These are phyloP conservation scores for Hemisphaericaspora xylanilytica DNA, from an alignment of 1,139 yeast species.

Conservation along the genomic window DNA sequence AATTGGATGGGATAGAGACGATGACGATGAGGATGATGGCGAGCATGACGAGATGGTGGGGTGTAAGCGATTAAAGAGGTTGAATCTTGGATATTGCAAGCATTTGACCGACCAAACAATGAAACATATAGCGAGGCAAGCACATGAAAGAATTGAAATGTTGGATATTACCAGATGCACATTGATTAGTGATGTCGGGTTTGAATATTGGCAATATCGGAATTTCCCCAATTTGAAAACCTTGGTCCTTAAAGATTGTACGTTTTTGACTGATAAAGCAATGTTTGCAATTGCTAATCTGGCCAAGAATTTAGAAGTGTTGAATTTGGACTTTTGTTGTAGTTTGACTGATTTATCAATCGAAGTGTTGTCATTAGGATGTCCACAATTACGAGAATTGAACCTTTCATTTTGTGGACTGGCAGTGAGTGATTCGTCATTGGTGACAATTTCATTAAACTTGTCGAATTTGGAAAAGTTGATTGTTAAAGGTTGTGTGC, in stretches of 20 bases:
- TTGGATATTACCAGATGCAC: conserved; percentile 73
- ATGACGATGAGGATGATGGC: conserved; percentile 12
- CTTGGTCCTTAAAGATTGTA: conserved; percentile 65
- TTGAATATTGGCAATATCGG: conserved; percentile 58
- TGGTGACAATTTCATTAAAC: conserved; percentile 60
- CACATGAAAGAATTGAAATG: conserved; percentile 51
- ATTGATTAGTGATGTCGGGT: conserved; percentile 72
- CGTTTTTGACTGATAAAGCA: conserved; percentile 66
- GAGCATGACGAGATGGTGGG: conserved; percentile 32
- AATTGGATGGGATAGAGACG: conserved; percentile 48
- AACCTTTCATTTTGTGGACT: conserved; percentile 75
- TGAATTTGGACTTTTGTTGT: conserved; percentile 73
- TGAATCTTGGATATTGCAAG: conserved; percentile 70
- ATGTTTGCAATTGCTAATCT: conserved; percentile 61
- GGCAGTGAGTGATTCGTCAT: conserved; percentile 71
- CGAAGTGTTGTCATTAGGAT: conserved; percentile 63
- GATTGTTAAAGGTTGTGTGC: conserved; percentile 63
- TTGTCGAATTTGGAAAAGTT: conserved; percentile 47
- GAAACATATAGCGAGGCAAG: conserved; percentile 60
- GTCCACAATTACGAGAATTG: conserved; percentile 51
- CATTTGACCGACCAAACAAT: conserved; percentile 67
- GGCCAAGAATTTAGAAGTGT: conserved; percentile 53
- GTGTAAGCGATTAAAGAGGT: conserved; percentile 52
- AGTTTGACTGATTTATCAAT: conserved; percentile 67
- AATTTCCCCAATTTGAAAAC: conserved; percentile 52